These are phyloP conservation scores for Eimeria maxima DNA, from an alignment of 169 alveolate genomes.

Conservation along the genomic window DNA sequence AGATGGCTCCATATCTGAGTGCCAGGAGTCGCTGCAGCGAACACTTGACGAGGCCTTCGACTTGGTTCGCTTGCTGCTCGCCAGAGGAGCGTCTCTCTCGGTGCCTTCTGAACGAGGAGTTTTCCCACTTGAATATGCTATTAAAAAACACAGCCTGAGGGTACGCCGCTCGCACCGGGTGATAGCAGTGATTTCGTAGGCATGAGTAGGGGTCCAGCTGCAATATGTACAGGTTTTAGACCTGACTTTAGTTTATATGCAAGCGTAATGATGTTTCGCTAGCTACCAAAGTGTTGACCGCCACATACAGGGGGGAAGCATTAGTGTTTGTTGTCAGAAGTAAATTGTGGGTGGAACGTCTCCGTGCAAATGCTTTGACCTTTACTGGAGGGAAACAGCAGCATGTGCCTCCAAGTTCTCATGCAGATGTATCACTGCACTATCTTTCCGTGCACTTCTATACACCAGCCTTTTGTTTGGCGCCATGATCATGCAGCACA, in stretches of 20 bases:
- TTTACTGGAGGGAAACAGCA: background rate
- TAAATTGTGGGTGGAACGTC: background rate
- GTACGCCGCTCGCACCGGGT: background rate
- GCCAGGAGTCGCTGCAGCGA: background rate
- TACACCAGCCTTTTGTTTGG: background rate
- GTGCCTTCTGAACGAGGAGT: slow-evolving; percentile 57
- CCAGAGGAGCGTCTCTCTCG: slow-evolving; percentile 50
- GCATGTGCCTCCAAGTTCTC: background rate
- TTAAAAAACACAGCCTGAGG: slow-evolving; percentile 55
- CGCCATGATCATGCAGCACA: background rate
- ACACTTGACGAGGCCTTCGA: slow-evolving; percentile 30
- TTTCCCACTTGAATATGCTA: slow-evolving; percentile 59
- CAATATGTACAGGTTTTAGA: too few relatives aligned
- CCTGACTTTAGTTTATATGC: background rate
- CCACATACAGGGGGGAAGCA: background rate
- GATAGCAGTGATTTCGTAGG: too few relatives aligned
- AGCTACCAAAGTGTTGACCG: background rate
- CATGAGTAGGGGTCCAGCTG: too few relatives aligned
- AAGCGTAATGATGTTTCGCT: background rate
- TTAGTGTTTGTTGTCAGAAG: background rate
- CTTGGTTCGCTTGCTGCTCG: slow-evolving; percentile 63
- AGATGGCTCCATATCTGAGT: background rate
- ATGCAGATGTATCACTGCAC: background rate
- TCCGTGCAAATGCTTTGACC: background rate
- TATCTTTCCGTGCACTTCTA: background rate